Percentiles rank a stretch among this genome's conserved stretches.
Conservation (phyloP, 805 yeast species). For the Sugiyamaella americana region DNA sequence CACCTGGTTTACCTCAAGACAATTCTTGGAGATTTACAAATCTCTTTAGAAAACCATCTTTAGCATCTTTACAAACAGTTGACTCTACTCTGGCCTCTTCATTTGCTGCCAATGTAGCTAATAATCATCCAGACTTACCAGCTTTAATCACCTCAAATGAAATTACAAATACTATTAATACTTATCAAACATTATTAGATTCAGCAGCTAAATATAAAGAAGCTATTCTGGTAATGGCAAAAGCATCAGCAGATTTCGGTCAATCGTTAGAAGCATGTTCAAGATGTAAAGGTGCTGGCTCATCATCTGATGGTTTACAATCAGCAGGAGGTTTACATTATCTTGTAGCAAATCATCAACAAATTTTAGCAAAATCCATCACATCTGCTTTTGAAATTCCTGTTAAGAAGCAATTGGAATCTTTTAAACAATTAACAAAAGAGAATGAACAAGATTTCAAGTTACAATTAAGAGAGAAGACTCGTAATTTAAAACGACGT, state of each 20-base stretch:
- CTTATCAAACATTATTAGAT: slow-evolving; percentile 42
- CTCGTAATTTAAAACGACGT: slow-evolving; percentile 47
- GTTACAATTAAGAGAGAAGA: slow-evolving; percentile 45
- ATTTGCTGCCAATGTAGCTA: slow-evolving; percentile 15
- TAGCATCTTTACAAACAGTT: slow-evolving; percentile 11
- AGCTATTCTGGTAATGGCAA: slow-evolving; percentile 44
- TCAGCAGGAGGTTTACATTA: slow-evolving; percentile 74
- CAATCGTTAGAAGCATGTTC: slow-evolving; percentile 60
- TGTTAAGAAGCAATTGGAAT: slow-evolving; percentile 39
- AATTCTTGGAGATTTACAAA: slow-evolving; percentile 2
- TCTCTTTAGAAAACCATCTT: slow-evolving; percentile 8
- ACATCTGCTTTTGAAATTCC: slow-evolving; percentile 52
- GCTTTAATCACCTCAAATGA: slow-evolving; percentile 56
- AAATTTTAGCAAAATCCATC: slow-evolving; percentile 55
- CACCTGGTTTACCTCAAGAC: slow-evolving; percentile 4
- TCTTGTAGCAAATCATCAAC: slow-evolving; percentile 70
- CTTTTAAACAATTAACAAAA: slow-evolving; percentile 40
- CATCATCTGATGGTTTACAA: slow-evolving; percentile 55
- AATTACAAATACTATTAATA: slow-evolving; percentile 43
- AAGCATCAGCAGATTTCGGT: slow-evolving; percentile 68
- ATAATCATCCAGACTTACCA: slow-evolving; percentile 45
- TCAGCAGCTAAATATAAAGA: slow-evolving; percentile 44
- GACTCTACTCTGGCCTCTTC: slow-evolving; percentile 11
- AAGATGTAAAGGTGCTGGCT: slow-evolving; percentile 54
- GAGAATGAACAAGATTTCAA: slow-evolving; percentile 51